Evolutionary conservation across 306 rosid species (phyloP).

Genomic region (Erythrophleum fordii): DNA sequence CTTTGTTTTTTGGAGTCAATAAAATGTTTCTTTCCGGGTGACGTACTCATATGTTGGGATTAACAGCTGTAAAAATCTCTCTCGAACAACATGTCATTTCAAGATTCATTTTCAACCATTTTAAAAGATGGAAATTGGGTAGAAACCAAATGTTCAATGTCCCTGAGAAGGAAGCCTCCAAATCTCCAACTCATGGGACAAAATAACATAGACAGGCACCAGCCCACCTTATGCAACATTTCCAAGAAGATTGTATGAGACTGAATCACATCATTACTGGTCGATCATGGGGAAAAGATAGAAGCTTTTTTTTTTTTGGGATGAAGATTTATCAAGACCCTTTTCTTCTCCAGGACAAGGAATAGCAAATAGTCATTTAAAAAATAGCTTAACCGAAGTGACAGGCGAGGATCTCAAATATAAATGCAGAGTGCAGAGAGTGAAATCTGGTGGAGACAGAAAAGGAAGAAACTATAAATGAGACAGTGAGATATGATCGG

Average conservation of each 20-base stretch:
- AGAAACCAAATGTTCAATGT: background rate
- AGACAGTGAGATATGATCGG: constrained; percentile 34
- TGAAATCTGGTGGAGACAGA: constrained; percentile 41
- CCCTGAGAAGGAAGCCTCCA: background rate
- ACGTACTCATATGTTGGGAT: background rate
- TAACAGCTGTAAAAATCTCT: background rate
- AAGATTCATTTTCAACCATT: background rate
- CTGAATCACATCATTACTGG: no score
- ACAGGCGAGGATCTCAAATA: background rate
- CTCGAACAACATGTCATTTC: no score
- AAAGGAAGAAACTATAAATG: constrained; percentile 37
- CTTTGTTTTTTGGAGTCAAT: background rate
- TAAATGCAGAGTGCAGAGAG: constrained; percentile 37
- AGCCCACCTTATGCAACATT: no score
- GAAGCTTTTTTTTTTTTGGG: background rate
- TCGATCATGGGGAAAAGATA: no score
- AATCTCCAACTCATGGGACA: background rate
- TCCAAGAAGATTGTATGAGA: no score
- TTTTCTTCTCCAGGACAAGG: background rate
- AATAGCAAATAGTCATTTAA: background rate
- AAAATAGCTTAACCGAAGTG: background rate
- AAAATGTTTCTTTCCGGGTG: background rate
- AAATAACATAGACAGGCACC: no score
- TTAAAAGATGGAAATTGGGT: background rate
- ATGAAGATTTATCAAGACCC: background rate